Evolutionary conservation across 108 stramenopile genomes (phyloP).

Genomic region (Hondaea fermentalgiana): DNA sequence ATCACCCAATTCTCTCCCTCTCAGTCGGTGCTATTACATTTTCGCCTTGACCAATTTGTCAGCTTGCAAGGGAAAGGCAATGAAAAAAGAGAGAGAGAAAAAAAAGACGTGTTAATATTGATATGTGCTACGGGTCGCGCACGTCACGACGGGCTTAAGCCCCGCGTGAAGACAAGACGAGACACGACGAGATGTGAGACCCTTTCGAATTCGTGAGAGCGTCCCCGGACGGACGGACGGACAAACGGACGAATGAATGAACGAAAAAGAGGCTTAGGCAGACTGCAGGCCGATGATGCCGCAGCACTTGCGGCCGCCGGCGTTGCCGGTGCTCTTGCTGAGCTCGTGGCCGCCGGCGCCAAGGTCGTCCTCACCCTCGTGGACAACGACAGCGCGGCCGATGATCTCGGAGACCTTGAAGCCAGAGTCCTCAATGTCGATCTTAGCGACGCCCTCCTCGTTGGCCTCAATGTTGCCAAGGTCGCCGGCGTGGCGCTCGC

Average conservation of each 20-base stretch:
- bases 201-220: too few species aligned
- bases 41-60: too few species aligned
- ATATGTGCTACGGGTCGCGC: too few species aligned
- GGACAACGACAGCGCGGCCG: slow-evolving; percentile 74
- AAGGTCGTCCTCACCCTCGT: slow-evolving; percentile 73
- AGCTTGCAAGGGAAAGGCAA: too few species aligned
- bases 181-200: too few species aligned
- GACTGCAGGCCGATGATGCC: slow-evolving; percentile 74
- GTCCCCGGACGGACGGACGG: too few species aligned
- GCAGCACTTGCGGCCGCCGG: slow-evolving; percentile 69
- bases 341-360: slow-evolving; percentile 82
- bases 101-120: too few species aligned
- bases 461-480: slow-evolving; percentile 61
- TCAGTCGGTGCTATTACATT: too few species aligned
- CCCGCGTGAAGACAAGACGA: too few species aligned
- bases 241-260: neutral
- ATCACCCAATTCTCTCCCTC: too few species aligned
- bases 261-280: neutral
- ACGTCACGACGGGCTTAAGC: too few species aligned
- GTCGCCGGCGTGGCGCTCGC: slow-evolving; percentile 76
- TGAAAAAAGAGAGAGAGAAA: too few species aligned
- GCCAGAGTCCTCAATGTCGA: slow-evolving; percentile 64
- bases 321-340: slow-evolving; percentile 68
- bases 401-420: slow-evolving; percentile 77
- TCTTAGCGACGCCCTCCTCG: slow-evolving; percentile 56